Conservation (phyloP, 163 green algal genomes). For the Chlamydomonas reinhardtii region DNA sequence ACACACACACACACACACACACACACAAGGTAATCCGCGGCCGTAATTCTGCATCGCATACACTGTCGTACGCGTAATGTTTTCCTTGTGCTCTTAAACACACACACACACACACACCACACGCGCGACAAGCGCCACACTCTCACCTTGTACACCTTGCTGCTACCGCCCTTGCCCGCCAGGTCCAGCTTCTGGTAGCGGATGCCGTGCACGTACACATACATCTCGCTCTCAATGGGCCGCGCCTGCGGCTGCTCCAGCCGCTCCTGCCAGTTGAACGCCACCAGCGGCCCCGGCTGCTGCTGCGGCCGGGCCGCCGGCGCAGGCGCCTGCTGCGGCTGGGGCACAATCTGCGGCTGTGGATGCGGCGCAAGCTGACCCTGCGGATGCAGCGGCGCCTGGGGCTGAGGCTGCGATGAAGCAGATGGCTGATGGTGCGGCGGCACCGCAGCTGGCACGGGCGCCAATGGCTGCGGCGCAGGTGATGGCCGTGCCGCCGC, state of each 20-base stretch:
- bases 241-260: constrained; percentile 51
- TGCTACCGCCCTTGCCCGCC: constrained; percentile 92
- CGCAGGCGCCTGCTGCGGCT: not conserved
- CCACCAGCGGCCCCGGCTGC: not conserved
- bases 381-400: not conserved
- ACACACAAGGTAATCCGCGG: no score
- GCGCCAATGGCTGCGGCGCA: not conserved
- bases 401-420: not conserved
- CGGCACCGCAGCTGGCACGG: not conserved
- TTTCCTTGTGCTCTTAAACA: no score
- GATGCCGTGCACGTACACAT: constrained; percentile 82
- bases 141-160: constrained; percentile 95
- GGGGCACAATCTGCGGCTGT: constrained; percentile 32
- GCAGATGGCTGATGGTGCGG: not conserved
- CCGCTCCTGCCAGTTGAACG: constrained; percentile 48
- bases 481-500: not conserved
- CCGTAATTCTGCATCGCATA: no score
- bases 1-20: no score
- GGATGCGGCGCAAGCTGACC: not conserved
- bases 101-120: no score
- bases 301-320: constrained; percentile 9
- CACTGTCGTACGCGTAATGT: no score
- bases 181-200: constrained; percentile 96
- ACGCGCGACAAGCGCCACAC: no score
- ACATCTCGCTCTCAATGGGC: constrained; percentile 81